phyloP scores from a whole-genome alignment of 352 stramenopile species.

The Phytophthora cajani region DNA sequence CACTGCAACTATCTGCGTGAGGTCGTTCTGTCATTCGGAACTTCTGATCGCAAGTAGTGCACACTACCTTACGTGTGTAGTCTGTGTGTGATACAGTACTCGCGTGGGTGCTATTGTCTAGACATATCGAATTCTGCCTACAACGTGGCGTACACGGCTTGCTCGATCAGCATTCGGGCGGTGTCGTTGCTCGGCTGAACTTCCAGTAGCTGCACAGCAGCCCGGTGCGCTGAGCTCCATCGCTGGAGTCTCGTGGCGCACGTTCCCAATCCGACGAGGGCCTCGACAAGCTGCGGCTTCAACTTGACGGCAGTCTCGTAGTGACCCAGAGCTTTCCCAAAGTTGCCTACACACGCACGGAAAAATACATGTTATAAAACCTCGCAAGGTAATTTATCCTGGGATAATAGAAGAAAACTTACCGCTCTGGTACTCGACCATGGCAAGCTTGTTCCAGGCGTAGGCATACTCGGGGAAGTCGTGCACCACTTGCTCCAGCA shows the following conservation, averaged over 20 bases:
- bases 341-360: slow-evolving; percentile 46
- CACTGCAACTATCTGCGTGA: background rate
- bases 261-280: slow-evolving; percentile 74
- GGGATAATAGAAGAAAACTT: background rate
- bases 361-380: background rate
- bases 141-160: slow-evolving; percentile 62
- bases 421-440: slow-evolving; percentile 68
- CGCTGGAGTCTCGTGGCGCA: slow-evolving; percentile 72
- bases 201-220: slow-evolving; percentile 59
- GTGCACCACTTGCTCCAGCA: slow-evolving; percentile 56
- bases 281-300: slow-evolving; percentile 78
- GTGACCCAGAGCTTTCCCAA: slow-evolving; percentile 50
- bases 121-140: slow-evolving; percentile 23
- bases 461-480: slow-evolving; percentile 66
- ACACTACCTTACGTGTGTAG: background rate
- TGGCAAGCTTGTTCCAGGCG: slow-evolving; percentile 81
- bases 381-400: background rate
- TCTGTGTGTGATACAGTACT: too few relatives aligned
- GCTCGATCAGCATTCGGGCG: slow-evolving; percentile 67
- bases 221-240: slow-evolving; percentile 66
- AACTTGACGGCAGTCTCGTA: slow-evolving; percentile 70
- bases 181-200: slow-evolving; percentile 76
- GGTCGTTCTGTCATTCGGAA: background rate
- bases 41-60: background rate
- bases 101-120: background rate